Percentiles rank a stretch among this genome's conserved stretches.
Evolutionary conservation across 345 rosid genomes (phyloP).

Genomic region (Salix suchowensis): DNA sequence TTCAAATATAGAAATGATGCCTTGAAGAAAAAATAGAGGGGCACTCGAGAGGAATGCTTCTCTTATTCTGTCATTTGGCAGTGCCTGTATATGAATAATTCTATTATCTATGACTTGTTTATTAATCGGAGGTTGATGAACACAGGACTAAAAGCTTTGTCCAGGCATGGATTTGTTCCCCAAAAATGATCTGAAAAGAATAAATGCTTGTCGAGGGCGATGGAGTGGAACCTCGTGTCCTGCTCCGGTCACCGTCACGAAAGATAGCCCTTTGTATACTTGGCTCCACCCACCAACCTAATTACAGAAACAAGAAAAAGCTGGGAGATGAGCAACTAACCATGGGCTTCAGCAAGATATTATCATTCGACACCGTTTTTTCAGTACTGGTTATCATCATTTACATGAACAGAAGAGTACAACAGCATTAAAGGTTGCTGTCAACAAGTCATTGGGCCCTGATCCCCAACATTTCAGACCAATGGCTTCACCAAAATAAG

Average conservation of each 20-base stretch:
- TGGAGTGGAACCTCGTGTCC: constrained; percentile 93
- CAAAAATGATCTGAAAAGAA: constrained; percentile 81
- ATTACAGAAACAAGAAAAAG: background rate
- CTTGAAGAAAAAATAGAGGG: constrained; percentile 14
- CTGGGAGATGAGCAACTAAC: background rate
- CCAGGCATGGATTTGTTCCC: constrained; percentile 67
- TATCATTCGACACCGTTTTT: background rate
- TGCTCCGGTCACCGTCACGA: constrained; percentile 80
- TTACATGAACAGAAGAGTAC: background rate
- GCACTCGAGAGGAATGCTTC: constrained; percentile 33
- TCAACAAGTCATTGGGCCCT: no score
- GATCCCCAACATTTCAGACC: background rate
- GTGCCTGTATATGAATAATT: constrained; percentile 15
- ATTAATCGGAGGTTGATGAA: constrained; percentile 8
- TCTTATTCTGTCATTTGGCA: constrained; percentile 2
- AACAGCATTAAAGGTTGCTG: no score
- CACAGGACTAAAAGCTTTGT: constrained; percentile 8
- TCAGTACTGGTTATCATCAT: background rate
- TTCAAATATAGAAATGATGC: constrained; percentile 5
- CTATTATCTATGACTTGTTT: constrained; percentile 14
- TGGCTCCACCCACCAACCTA: constrained; percentile 99
- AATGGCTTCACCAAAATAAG: background rate
- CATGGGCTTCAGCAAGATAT: background rate
- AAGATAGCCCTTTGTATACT: constrained; percentile 73
- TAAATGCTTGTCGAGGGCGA: constrained; percentile 79